A percentile compares a stretch with the other conserved stretches of the same genome.
These are phyloP conservation scores for Dorcoceras hygrometricum DNA, from an alignment of 257 asterid species.

Conservation along the genomic window DNA sequence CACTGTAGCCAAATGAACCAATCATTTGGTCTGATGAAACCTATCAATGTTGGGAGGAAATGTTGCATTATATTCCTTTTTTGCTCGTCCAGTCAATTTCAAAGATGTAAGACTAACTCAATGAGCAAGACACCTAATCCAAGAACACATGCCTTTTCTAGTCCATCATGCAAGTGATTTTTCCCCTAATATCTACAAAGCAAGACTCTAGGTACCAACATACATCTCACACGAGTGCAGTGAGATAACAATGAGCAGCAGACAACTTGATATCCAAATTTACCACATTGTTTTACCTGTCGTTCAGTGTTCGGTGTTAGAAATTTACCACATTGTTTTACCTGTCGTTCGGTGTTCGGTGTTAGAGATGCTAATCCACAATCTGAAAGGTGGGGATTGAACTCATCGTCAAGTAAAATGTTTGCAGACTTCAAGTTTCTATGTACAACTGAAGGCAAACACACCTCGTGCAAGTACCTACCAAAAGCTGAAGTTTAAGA, in stretches of 20 bases:
- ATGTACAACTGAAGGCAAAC: conserved; percentile 92
- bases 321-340: conserved; percentile 41
- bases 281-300: conserved; percentile 51
- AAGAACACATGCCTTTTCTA: not conserved
- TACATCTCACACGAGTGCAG: not conserved
- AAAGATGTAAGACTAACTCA: conserved; percentile 4
- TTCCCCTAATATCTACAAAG: conserved; percentile 2
- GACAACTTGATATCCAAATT: conserved; percentile 15
- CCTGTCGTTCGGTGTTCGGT: conserved; percentile 95
- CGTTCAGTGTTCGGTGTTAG: conserved; percentile 84
- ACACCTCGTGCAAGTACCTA: conserved; percentile 99
- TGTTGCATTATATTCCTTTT: not conserved
- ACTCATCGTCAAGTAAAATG: conserved; percentile 87
- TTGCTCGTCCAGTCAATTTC: not conserved
- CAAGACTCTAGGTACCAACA: not conserved
- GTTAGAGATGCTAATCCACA: conserved; percentile 83
- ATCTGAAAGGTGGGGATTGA: conserved; percentile 93
- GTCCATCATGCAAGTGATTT: conserved; percentile 1
- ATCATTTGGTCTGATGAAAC: conserved; percentile 75
- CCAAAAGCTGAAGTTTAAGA: conserved; percentile 25
- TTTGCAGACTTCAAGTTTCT: conserved; percentile 92
- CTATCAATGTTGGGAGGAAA: conserved; percentile 37
- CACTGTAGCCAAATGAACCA: conserved; percentile 91
- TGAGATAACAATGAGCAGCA: not conserved
- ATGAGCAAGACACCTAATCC: conserved; percentile 2